These are phyloP conservation scores for Aureobasidium sp. DNA, from an alignment of 2,329 filamentous ascomycete genomes.

Conservation along the genomic window DNA sequence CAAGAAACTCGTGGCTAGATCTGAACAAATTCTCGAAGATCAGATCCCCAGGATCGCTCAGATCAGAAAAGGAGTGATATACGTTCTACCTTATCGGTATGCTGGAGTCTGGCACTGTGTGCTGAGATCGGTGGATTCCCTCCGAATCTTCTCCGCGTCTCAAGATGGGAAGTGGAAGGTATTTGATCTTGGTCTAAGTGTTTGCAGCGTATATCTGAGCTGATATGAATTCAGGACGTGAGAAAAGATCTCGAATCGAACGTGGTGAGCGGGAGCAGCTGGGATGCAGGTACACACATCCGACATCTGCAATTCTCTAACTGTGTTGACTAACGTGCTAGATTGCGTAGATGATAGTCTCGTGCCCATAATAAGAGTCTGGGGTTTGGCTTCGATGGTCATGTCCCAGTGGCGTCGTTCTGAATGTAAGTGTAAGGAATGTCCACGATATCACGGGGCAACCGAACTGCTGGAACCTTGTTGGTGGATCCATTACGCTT, in stretches of 20 bases:
- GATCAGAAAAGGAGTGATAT: not conserved
- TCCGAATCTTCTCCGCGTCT: not conserved
- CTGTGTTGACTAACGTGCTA: not conserved
- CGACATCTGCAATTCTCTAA: not conserved
- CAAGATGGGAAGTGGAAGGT: not conserved
- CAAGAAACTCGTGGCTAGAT: not conserved
- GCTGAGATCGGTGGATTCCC: not conserved
- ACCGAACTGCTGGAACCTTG: not conserved
- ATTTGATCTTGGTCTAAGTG: not conserved
- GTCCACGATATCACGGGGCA: not conserved
- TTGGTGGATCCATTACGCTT: slow-evolving; percentile 1
- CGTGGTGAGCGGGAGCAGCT: not conserved
- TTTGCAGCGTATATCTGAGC: not conserved
- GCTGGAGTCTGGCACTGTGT: not conserved
- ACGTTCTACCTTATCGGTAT: not conserved
- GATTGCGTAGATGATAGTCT: not conserved
- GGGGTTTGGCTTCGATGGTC: not conserved
- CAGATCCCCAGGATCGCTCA: not conserved
- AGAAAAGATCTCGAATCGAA: not conserved
- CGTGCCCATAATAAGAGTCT: not conserved
- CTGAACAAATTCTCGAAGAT: not conserved
- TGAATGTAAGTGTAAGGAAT: not conserved
- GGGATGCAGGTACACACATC: not conserved
- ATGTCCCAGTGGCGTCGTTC: not conserved
- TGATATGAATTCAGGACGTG: not conserved